Percentiles rank a stretch among this genome's conserved stretches.
These are phyloP conservation scores for Colletotrichum liriopes DNA, from an alignment of 2,329 filamentous ascomycete species.

Conservation along the genomic window DNA sequence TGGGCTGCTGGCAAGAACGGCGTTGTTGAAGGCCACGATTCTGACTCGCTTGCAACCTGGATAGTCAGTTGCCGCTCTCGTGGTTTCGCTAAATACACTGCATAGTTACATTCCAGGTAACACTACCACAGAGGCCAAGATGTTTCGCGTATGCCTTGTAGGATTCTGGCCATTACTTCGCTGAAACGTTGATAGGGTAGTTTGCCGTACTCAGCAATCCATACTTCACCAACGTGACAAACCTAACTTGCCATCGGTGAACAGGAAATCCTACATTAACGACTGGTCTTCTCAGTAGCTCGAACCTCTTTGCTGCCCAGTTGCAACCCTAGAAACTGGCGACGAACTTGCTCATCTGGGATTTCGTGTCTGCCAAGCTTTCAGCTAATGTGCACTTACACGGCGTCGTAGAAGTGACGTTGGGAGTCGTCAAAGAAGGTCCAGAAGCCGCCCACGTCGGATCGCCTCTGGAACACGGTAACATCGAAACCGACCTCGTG, in stretches of 20 bases:
- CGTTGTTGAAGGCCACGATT: conserved; percentile 45
- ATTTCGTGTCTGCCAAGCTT: neutral
- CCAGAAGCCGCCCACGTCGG: conserved; percentile 47
- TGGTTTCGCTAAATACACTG: conserved; percentile 41
- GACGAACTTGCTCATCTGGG: too few relatives aligned
- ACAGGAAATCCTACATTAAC: conserved; percentile 47
- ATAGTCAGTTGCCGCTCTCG: conserved; percentile 43
- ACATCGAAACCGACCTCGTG: conserved; percentile 47
- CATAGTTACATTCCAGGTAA: conserved; percentile 43
- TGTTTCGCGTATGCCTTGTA: conserved; percentile 46
- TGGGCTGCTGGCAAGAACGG: conserved; percentile 46
- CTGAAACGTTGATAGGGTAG: conserved; percentile 10
- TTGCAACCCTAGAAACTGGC: neutral
- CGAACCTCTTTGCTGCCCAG: neutral
- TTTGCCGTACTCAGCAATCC: neutral
- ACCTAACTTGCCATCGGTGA: conserved; percentile 44
- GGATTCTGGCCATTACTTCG: conserved; percentile 39
- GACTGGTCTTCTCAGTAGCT: conserved; percentile 28
- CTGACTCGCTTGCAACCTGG: conserved; percentile 30
- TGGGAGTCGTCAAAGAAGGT: conserved; percentile 45
- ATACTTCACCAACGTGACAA: neutral
- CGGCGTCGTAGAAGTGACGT: neutral
- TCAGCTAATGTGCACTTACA: neutral
- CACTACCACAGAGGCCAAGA: conserved; percentile 43
- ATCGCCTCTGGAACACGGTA: conserved; percentile 46